These are phyloP conservation scores for Aspergillus mulundensis DNA, from an alignment of 495 filamentous ascomycete species.

Conservation along the genomic window DNA sequence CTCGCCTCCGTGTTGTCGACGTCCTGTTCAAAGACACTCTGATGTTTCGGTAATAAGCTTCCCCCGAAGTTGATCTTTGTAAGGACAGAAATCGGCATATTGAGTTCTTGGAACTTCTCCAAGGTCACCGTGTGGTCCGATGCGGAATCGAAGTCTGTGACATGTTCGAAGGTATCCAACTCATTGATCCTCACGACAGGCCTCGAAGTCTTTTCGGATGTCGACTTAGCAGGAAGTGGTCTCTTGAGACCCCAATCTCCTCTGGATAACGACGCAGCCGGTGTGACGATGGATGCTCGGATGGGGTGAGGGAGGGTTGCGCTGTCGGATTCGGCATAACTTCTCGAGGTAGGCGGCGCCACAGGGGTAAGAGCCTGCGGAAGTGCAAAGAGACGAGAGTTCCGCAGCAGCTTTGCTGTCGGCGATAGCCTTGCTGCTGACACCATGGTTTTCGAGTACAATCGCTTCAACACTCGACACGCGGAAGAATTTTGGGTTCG, in stretches of 20 bases:
- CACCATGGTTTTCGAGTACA: conserved; percentile 40
- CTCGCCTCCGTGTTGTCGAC: conserved; percentile 46
- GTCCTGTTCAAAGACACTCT: conserved; percentile 49
- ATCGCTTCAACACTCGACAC: conserved; percentile 16
- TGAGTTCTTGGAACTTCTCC: conserved; percentile 81
- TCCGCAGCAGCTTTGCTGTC: conserved; percentile 60
- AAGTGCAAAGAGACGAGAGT: conserved; percentile 62
- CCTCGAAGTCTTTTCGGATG: conserved; percentile 59
- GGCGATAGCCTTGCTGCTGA: conserved; percentile 48
- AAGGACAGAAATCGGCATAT: conserved; percentile 58
- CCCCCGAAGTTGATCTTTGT: conserved; percentile 26
- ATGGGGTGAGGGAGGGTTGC: conserved; percentile 77
- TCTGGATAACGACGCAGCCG: conserved; percentile 61
- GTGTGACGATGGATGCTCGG: conserved; percentile 78
- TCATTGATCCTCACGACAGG: conserved; percentile 66
- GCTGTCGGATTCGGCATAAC: conserved; percentile 52
- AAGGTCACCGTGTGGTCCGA: conserved; percentile 77
- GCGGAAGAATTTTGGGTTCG: conserved; percentile 37
- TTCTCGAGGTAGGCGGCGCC: conserved; percentile 36
- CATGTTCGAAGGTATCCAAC: conserved; percentile 83
- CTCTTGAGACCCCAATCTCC: conserved; percentile 97
- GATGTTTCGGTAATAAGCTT: conserved; percentile 31
- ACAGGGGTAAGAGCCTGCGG: conserved; percentile 52
- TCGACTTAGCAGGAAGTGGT: conserved; percentile 69
- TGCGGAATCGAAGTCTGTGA: conserved; percentile 85